Evolutionary conservation across 176 grass and related monocot species (phyloP).

Genomic region (Hordeum marinum): DNA sequence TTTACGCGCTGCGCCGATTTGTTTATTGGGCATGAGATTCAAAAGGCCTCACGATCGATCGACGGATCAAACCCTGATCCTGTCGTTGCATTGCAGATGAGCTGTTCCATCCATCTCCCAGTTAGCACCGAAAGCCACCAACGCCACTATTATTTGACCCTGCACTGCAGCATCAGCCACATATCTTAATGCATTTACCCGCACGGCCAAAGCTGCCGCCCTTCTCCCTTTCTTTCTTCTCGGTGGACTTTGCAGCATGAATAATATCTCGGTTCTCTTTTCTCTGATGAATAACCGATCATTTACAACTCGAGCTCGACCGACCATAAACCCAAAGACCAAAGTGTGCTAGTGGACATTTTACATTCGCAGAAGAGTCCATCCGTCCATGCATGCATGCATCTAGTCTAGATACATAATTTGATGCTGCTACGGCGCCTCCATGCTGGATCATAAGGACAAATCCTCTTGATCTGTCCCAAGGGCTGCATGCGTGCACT

Average conservation of each 20-base stretch:
- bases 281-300: not conserved
- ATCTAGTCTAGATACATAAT: not conserved
- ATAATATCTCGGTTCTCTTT: constrained; percentile 19
- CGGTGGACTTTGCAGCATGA: constrained; percentile 38
- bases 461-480: not conserved
- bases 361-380: not conserved
- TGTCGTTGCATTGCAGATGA: constrained; percentile 24
- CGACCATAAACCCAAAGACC: not conserved
- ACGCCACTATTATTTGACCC: constrained; percentile 32
- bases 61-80: constrained; percentile 17
- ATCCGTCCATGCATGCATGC: too few species aligned
- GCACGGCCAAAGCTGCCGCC: constrained; percentile 15
- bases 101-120: constrained; percentile 35
- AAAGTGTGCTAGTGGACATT: not conserved
- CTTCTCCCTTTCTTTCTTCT: constrained; percentile 18
- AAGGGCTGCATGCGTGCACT: not conserved
- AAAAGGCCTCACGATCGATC: constrained; percentile 8
- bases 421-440: not conserved
- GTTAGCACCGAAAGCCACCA: constrained; percentile 23
- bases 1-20: constrained; percentile 1
- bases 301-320: constrained; percentile 28
- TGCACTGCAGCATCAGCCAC: not conserved
- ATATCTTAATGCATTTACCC: constrained; percentile 27
- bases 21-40: constrained; percentile 33
- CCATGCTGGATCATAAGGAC: not conserved